These are phyloP conservation scores for Lycium barbarum DNA, from an alignment of 257 asterid genomes.

Conservation along the genomic window DNA sequence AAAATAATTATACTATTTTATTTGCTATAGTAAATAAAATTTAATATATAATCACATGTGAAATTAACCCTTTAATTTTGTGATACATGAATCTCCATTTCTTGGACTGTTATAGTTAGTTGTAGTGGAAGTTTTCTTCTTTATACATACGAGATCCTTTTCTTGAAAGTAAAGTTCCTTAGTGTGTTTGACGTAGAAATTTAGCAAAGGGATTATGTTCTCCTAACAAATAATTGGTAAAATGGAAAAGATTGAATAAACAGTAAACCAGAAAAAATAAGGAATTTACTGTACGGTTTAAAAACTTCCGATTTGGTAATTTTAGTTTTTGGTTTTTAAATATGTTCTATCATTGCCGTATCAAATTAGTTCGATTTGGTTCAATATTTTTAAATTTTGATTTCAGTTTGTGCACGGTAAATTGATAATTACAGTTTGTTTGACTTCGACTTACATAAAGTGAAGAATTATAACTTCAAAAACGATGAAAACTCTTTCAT, in stretches of 20 bases:
- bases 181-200: slow-evolving; percentile 1
- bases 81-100: neutral
- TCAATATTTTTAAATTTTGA: neutral
- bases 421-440: neutral
- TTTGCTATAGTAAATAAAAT: too few species aligned
- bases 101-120: neutral
- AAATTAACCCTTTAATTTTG: too few species aligned
- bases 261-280: neutral
- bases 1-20: too few species aligned
- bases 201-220: neutral
- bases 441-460: neutral
- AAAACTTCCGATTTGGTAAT: neutral
- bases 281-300: neutral
- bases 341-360: neutral
- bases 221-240: neutral
- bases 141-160: neutral
- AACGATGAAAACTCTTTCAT: neutral
- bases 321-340: neutral
- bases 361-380: neutral
- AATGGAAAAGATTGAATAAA: neutral
- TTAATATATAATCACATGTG: too few species aligned
- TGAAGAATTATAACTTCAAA: neutral
- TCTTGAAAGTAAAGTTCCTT: slow-evolving; percentile 7
- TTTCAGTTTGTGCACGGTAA: neutral
- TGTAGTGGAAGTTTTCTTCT: neutral